Conservation (phyloP, 2,329 filamentous ascomycete species). For the Aspergillus niger region DNA sequence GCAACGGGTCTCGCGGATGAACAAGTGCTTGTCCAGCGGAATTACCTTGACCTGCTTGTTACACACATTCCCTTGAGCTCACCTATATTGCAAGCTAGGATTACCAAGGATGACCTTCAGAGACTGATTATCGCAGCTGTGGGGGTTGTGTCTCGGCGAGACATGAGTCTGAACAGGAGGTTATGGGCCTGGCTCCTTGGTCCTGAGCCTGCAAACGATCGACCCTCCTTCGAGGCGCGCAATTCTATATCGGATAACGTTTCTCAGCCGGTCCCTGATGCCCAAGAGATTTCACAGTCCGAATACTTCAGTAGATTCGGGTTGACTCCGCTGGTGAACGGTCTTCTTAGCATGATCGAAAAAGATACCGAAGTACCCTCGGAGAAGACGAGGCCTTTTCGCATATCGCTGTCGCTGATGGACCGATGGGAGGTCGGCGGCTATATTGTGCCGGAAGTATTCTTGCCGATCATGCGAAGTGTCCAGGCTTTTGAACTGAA, state of each 20-base stretch:
- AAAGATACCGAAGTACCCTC: slow-evolving; percentile 55
- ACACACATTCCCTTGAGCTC: slow-evolving; percentile 86
- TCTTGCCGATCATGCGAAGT: slow-evolving; percentile 80
- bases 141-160: slow-evolving; percentile 83
- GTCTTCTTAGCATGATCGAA: slow-evolving; percentile 75
- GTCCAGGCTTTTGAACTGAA: slow-evolving; percentile 71
- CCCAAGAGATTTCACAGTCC: slow-evolving; percentile 60
- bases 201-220: slow-evolving; percentile 59
- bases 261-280: slow-evolving; percentile 31
- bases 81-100: slow-evolving; percentile 72
- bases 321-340: slow-evolving; percentile 70
- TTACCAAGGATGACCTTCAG: slow-evolving; percentile 75
- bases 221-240: slow-evolving; percentile 32
- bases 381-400: slow-evolving; percentile 80
- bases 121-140: slow-evolving; percentile 78
- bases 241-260: slow-evolving; percentile 31
- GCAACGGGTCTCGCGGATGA: slow-evolving; percentile 84
- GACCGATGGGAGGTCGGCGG: slow-evolving; percentile 97
- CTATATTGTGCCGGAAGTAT: slow-evolving; percentile 82
- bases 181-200: slow-evolving; percentile 97
- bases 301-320: slow-evolving; percentile 84
- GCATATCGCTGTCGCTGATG: slow-evolving; percentile 93
- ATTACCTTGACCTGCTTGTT: slow-evolving; percentile 89
- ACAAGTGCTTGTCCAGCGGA: slow-evolving; percentile 87
- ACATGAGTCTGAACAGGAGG: slow-evolving; percentile 94